Evolutionary conservation across 768 basidiomycete species (phyloP).

Genomic region (Russula brevipes): DNA sequence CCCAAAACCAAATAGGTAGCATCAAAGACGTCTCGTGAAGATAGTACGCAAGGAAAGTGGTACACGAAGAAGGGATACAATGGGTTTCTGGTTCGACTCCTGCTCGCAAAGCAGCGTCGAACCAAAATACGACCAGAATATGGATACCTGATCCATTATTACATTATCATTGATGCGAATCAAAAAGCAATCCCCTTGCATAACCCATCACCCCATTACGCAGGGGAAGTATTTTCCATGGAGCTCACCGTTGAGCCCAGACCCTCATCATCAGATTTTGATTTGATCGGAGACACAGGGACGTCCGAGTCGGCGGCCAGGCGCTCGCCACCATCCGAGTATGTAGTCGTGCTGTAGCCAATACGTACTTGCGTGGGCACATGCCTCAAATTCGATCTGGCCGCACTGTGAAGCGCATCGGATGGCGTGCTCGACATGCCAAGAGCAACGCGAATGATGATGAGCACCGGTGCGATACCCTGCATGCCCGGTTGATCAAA

Average conservation of each 20-base stretch:
- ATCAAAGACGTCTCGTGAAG: too few species aligned
- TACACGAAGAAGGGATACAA: too few species aligned
- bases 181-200: background rate
- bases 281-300: background rate
- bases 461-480: conserved; percentile 17
- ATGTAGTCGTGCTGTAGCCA: background rate
- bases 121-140: too few species aligned
- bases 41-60: too few species aligned
- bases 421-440: background rate
- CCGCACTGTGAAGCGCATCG: background rate
- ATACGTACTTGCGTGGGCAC: background rate
- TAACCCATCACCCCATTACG: background rate
- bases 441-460: conserved; percentile 16
- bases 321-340: background rate
- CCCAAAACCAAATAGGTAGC: too few species aligned
- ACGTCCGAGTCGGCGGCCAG: too few species aligned
- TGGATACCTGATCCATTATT: too few species aligned
- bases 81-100: too few species aligned
- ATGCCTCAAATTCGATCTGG: too few species aligned
- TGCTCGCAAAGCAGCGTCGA: too few species aligned
- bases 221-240: background rate
- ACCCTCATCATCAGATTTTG: background rate
- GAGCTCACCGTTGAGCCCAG: background rate
- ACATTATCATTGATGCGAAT: background rate
- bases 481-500: background rate